Evolutionary conservation across 2,329 filamentous ascomycete genomes (phyloP).

Genomic region (Fusarium torreyae): DNA sequence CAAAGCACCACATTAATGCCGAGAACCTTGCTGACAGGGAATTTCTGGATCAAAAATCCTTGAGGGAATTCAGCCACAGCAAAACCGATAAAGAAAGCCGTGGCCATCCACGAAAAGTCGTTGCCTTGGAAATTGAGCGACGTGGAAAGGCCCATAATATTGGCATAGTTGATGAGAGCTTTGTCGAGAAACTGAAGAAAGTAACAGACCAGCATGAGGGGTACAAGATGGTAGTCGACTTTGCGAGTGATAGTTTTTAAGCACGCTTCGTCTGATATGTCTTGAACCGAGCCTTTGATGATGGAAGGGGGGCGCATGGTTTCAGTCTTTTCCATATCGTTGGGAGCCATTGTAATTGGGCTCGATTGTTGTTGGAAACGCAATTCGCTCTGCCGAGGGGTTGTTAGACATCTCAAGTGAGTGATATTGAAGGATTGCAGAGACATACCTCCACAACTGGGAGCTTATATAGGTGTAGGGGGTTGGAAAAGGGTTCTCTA

Average conservation of each 20-base stretch:
- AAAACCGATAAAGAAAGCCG: conserved; percentile 19
- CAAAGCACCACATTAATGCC: conserved; percentile 19
- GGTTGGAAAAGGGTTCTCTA: no score
- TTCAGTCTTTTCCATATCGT: conserved; percentile 9
- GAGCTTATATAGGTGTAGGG: no score
- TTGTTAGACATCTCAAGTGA: neutral
- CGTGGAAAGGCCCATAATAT: conserved; percentile 20
- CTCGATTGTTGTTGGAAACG: no score
- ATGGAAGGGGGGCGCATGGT: conserved; percentile 5
- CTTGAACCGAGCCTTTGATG: conserved; percentile 9
- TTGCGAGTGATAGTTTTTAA: conserved; percentile 11
- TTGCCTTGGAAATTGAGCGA: conserved; percentile 15
- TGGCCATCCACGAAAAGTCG: conserved; percentile 25
- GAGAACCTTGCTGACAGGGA: conserved; percentile 6
- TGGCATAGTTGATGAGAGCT: conserved; percentile 22
- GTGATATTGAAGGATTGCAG: no score
- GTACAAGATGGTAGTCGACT: conserved; percentile 25
- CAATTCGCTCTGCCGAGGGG: no score
- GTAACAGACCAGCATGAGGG: conserved; percentile 18
- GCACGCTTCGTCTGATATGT: conserved; percentile 6
- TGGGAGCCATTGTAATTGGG: neutral
- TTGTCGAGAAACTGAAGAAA: conserved; percentile 25
- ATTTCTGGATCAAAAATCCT: conserved; percentile 15
- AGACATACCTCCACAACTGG: no score
- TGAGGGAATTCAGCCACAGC: conserved; percentile 15